Evolutionary conservation across 2,329 filamentous ascomycete genomes (phyloP).

Genomic region (Ceratocystis destructans): DNA sequence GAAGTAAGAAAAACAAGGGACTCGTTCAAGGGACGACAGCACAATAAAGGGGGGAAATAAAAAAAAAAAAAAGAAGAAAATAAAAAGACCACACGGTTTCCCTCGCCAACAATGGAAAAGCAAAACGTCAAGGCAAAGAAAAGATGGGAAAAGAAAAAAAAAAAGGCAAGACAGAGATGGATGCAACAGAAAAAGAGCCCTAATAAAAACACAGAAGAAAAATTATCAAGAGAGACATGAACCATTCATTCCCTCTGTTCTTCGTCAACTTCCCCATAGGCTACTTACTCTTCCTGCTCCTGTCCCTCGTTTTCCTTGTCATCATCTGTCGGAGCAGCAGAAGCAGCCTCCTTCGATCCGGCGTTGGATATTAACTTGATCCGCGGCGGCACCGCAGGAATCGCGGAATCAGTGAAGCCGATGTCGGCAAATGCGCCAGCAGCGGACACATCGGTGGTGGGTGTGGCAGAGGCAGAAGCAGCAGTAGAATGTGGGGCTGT

Average conservation of each 20-base stretch:
- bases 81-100: neutral
- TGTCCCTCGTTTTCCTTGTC: neutral
- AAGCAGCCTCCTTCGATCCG: slow-evolving; percentile 25
- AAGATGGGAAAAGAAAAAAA: no score
- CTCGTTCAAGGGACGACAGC: neutral
- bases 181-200: neutral
- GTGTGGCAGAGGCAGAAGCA: slow-evolving; percentile 16
- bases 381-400: slow-evolving; percentile 5
- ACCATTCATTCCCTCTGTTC: neutral
- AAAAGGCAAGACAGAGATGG: neutral
- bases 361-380: slow-evolving; percentile 32
- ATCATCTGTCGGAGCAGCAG: neutral
- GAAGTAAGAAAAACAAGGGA: neutral
- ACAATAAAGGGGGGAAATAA: neutral
- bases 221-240: slow-evolving; percentile 12
- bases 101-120: slow-evolving; percentile 2
- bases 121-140: neutral
- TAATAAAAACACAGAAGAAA: slow-evolving; percentile 9
- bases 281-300: neutral
- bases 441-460: slow-evolving; percentile 19
- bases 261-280: neutral
- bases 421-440: neutral
- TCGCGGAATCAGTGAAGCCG: neutral
- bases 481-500: slow-evolving; percentile 20
- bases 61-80: neutral